Evolutionary conservation across 768 basidiomycete species (phyloP).

Genomic region (Russula compacta): DNA sequence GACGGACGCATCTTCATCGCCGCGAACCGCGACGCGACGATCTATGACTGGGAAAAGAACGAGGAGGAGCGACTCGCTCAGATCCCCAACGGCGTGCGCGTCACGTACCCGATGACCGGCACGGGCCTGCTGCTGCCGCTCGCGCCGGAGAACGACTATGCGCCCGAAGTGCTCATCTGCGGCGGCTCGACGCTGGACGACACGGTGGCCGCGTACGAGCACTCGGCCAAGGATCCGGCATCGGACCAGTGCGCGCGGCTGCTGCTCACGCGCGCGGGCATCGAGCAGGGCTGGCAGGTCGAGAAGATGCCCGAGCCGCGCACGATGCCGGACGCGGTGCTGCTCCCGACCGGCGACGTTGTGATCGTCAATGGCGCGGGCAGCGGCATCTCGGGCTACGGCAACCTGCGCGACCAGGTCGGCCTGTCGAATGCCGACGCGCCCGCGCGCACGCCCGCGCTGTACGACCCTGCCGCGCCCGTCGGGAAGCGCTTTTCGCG

Average conservation of each 20-base stretch:
- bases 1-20: constrained; percentile 66
- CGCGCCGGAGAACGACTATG: constrained; percentile 49
- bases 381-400: constrained; percentile 69
- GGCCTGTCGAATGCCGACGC: constrained; percentile 74
- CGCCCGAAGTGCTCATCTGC: constrained; percentile 64
- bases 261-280: constrained; percentile 53
- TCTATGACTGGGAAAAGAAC: constrained; percentile 66
- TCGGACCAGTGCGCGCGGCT: constrained; percentile 68
- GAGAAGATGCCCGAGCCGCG: constrained; percentile 70
- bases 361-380: constrained; percentile 70
- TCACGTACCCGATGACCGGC: constrained; percentile 79
- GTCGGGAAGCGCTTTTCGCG: constrained; percentile 45
- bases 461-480: constrained; percentile 55
- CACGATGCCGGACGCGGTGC: constrained; percentile 71
- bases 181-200: constrained; percentile 68
- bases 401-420: constrained; percentile 58
- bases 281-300: constrained; percentile 59
- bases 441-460: constrained; percentile 55
- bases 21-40: constrained; percentile 70
- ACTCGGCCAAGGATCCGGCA: constrained; percentile 66
- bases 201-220: constrained; percentile 43
- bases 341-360: constrained; percentile 68
- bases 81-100: constrained; percentile 69
- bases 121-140: constrained; percentile 68
- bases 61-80: constrained; percentile 51